Percentiles rank a stretch among this genome's conserved stretches.
Conservation (phyloP, 306 rosid genomes). For the Ormosia semicastrata region DNA sequence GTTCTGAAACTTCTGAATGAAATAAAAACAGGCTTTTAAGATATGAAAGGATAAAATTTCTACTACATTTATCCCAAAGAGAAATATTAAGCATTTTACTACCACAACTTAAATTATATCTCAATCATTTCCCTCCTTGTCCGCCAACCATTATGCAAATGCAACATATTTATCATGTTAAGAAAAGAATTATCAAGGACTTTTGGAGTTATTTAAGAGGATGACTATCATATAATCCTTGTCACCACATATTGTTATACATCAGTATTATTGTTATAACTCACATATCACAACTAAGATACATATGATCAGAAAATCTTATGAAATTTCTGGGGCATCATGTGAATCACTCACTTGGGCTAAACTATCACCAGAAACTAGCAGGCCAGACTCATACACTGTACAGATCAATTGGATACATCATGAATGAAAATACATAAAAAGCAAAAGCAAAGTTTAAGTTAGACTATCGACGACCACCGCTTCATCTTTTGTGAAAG, state of each 20-base stretch:
- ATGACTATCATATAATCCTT: not conserved
- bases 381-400: not conserved
- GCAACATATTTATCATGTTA: not conserved
- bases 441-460: not conserved
- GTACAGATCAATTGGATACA: not conserved
- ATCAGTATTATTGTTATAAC: not conserved
- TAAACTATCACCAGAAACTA: not conserved
- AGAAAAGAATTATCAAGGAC: not conserved
- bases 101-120: not conserved
- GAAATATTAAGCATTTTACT: not conserved
- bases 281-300: not conserved
- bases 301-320: not conserved
- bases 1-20: slow-evolving; percentile 7
- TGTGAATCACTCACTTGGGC: not conserved
- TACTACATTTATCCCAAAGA: not conserved
- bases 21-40: slow-evolving; percentile 8
- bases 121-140: not conserved
- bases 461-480: not conserved
- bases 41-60: slow-evolving; percentile 1
- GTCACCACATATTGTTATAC: slow-evolving; percentile 5
- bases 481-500: not conserved
- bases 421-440: not conserved
- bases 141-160: not conserved
- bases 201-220: not conserved
- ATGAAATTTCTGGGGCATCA: not conserved